phyloP scores from a whole-genome alignment of 1,284 basidiomycete species.

The Calocybe gambosa region DNA sequence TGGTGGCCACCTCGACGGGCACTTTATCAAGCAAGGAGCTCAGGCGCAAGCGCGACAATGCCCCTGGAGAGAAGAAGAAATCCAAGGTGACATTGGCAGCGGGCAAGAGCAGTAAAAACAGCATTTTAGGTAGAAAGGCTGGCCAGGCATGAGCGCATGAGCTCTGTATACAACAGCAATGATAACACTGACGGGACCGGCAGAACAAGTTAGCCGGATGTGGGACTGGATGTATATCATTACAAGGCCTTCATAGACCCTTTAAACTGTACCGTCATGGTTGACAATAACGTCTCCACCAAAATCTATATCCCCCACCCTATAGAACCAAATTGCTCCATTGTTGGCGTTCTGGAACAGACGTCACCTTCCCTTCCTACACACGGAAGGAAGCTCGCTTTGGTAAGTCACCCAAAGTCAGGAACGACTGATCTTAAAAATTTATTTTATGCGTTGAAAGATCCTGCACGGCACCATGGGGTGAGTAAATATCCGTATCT shows the following conservation, averaged over 20 bases:
- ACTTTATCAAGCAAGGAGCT: slow-evolving; percentile 31
- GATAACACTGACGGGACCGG: slow-evolving; percentile 1
- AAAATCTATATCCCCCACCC: slow-evolving; percentile 55
- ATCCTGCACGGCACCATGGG: slow-evolving; percentile 75
- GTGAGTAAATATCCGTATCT: slow-evolving; percentile 35
- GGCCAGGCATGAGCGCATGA: slow-evolving; percentile 19
- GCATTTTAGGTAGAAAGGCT: slow-evolving; percentile 43
- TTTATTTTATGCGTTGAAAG: slow-evolving; percentile 29
- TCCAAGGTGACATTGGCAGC: slow-evolving; percentile 39
- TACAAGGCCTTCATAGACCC: no score
- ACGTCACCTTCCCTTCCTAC: slow-evolving; percentile 42
- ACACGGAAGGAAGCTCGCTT: slow-evolving; percentile 53
- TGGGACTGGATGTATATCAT: no score
- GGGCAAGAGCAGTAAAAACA: slow-evolving; percentile 48
- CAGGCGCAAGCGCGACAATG: slow-evolving; percentile 43
- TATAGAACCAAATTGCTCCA: slow-evolving; percentile 36
- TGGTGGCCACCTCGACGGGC: neutral
- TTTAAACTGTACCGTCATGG: slow-evolving; percentile 7
- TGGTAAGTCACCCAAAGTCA: slow-evolving; percentile 39
- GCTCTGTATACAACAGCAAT: neutral
- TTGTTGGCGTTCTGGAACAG: slow-evolving; percentile 64
- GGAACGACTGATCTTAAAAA: neutral
- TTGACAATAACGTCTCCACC: slow-evolving; percentile 25
- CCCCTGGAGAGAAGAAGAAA: slow-evolving; percentile 55
- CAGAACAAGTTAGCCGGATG: slow-evolving; percentile 5